Evolutionary conservation across 805 yeast species (phyloP), one percentile per base, ranked within the genome.

Genomic region (Teunomyces gatunensis): DNA sequence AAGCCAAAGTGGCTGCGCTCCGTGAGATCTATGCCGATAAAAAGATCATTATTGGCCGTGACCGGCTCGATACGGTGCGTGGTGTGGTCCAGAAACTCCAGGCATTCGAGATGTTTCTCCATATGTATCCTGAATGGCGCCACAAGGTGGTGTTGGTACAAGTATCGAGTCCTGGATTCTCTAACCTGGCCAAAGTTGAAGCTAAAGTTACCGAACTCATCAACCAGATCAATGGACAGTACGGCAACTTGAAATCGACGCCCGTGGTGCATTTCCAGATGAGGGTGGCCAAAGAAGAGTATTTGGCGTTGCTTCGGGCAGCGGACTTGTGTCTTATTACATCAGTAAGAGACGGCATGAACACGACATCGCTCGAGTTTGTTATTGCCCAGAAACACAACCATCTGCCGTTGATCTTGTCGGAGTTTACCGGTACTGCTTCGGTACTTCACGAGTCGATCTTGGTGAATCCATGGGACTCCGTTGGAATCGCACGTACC

Each of bases 381-480:
- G 94, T 91, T 39, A 83, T 91, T 39, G 88, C 97, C 56, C 96
- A 89, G 65, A 84, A 88, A 58, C 71, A 80, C 51, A 79, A 83
- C 51, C 73, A 75, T 52, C 79, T 87, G 2, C 96, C 98, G 0
- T 75, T 95, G 59, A 82, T 94, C 33, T 70, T 94, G 39, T 87
- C 96, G 18, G 99, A 94, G 69, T 94, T 94, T 62, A 87, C 96
- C 47, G 99, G 99, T 39, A 84, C 95, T 3, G 81, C 89, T 0
- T 71, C 87, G 2, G 85, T 85, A 2, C 65, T 87, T 46, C 76
- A 74, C 46, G 88, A 85, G 51, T 88, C 96, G 0, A 76, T 88
- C 44, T 80, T 86, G 53, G 94, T 94, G 30, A 94, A 94, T 57
- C 99, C 99, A 6, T 94, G 97, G 96, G 98, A 94, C 68, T 78